A percentile compares a stretch with the other conserved stretches of the same genome.
Conservation (phyloP, 768 basidiomycete genomes). For the Mycena kentingensis region DNA sequence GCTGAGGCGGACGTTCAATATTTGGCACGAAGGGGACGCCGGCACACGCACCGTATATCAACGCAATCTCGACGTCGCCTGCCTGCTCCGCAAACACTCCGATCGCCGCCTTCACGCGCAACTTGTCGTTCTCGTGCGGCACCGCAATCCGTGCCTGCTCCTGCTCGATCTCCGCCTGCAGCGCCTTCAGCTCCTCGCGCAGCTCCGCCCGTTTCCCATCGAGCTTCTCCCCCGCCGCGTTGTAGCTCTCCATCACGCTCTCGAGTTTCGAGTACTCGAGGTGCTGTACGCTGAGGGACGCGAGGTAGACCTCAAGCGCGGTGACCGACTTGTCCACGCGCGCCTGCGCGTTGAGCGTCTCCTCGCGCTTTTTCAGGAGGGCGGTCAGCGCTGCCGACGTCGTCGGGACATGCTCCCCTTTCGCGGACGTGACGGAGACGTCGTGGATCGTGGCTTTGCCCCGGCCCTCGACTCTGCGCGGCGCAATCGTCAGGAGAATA, state of each 20-base stretch:
- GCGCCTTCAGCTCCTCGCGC: slow-evolving; percentile 27
- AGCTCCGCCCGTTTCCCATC: slow-evolving; percentile 36
- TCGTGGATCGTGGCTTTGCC: slow-evolving; percentile 21
- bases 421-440: slow-evolving; percentile 7
- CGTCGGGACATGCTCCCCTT: slow-evolving; percentile 6
- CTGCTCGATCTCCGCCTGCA: slow-evolving; percentile 26
- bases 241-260: slow-evolving; percentile 34
- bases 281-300: slow-evolving; percentile 36
- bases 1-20: too few relatives aligned
- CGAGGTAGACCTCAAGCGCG: slow-evolving; percentile 38
- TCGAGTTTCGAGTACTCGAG: slow-evolving; percentile 31
- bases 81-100: slow-evolving; percentile 39
- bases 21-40: neutral
- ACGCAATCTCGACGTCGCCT: slow-evolving; percentile 35
- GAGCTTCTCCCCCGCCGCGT: slow-evolving; percentile 34
- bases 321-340: slow-evolving; percentile 32
- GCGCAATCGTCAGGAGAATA: slow-evolving; percentile 13
- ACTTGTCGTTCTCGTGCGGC: slow-evolving; percentile 25
- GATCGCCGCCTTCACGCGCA: slow-evolving; percentile 34
- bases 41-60: neutral
- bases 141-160: slow-evolving; percentile 27
- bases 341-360: slow-evolving; percentile 6
- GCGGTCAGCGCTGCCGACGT: slow-evolving; percentile 6
- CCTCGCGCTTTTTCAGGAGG: neutral
- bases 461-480: slow-evolving; percentile 23